These are phyloP conservation scores for Luffa acutangula DNA, from an alignment of 306 rosid genomes.

Conservation along the genomic window DNA sequence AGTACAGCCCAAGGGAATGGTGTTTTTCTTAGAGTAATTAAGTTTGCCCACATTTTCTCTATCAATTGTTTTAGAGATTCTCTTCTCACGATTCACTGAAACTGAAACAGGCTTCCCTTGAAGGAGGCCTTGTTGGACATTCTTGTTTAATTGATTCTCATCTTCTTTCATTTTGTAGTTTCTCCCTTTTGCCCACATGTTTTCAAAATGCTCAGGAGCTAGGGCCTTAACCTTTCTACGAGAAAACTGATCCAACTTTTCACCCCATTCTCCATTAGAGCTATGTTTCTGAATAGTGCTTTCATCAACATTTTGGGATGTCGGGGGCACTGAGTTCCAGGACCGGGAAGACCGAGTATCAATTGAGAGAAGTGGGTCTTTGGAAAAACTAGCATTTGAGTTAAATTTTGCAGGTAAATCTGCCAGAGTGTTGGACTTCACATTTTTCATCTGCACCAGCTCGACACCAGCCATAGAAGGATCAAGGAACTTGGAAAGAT, in stretches of 20 bases:
- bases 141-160: conserved; percentile 38
- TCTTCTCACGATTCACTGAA: conserved; percentile 28
- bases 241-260: conserved; percentile 72
- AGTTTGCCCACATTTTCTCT: conserved; percentile 24
- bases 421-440: conserved; percentile 31
- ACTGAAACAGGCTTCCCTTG: conserved; percentile 30
- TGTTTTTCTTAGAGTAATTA: conserved; percentile 34
- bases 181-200: conserved; percentile 88
- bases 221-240: conserved; percentile 78
- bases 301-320: conserved; percentile 39
- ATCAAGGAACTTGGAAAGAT: conserved; percentile 51
- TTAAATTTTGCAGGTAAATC: conserved; percentile 23
- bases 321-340: conserved; percentile 48
- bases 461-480: conserved; percentile 89
- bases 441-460: conserved; percentile 67
- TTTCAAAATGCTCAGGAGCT: conserved; percentile 95
- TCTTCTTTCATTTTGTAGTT: conserved; percentile 53
- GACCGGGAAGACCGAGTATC: conserved; percentile 64
- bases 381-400: conserved; percentile 31
- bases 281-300: conserved; percentile 29
- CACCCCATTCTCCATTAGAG: conserved; percentile 91
- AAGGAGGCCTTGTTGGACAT: conserved; percentile 26
- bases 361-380: conserved; percentile 77
- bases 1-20: conserved; percentile 26
- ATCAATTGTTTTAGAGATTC: conserved; percentile 30